Evolutionary conservation across 176 grass and related monocot species (phyloP).

Genomic region (Aegilops bicornis): DNA sequence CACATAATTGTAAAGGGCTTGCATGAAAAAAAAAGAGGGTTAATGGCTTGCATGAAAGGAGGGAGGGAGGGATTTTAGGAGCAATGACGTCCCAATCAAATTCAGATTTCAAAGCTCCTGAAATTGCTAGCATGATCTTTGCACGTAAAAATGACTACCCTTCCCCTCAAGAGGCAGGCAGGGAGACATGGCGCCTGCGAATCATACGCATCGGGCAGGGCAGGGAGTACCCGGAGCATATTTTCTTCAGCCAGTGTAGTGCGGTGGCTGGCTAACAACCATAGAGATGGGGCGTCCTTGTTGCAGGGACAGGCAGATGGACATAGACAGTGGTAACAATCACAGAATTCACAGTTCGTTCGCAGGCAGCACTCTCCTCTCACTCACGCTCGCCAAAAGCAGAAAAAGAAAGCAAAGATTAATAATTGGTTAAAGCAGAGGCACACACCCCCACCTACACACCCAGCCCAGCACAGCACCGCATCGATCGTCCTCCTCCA

Average conservation of each 20-base stretch:
- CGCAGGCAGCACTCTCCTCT: background rate
- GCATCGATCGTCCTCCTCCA: conserved; percentile 26
- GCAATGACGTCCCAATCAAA: too few relatives aligned
- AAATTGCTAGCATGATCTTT: background rate
- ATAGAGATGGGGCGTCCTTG: conserved; percentile 72
- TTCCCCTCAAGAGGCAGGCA: background rate
- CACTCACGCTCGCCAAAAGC: conserved; percentile 23
- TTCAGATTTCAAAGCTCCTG: too few relatives aligned
- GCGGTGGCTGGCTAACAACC: conserved; percentile 39
- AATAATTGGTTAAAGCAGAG: conserved; percentile 19
- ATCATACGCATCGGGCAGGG: background rate
- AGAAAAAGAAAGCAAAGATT: conserved; percentile 7
- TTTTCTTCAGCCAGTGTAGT: background rate
- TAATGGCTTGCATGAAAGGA: background rate
- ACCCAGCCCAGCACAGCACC: background rate
- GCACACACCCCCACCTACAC: conserved; percentile 26
- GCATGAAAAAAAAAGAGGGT: too few relatives aligned
- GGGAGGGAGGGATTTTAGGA: background rate
- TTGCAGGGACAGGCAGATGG: conserved; percentile 29
- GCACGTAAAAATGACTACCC: background rate
- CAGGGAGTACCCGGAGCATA: background rate
- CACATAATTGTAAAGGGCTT: too few relatives aligned
- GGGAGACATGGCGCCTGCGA: background rate
- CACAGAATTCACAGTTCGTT: conserved; percentile 8
- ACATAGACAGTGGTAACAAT: conserved; percentile 32